Conservation (phyloP, 768 basidiomycete species). For the Hericium coralloides region DNA sequence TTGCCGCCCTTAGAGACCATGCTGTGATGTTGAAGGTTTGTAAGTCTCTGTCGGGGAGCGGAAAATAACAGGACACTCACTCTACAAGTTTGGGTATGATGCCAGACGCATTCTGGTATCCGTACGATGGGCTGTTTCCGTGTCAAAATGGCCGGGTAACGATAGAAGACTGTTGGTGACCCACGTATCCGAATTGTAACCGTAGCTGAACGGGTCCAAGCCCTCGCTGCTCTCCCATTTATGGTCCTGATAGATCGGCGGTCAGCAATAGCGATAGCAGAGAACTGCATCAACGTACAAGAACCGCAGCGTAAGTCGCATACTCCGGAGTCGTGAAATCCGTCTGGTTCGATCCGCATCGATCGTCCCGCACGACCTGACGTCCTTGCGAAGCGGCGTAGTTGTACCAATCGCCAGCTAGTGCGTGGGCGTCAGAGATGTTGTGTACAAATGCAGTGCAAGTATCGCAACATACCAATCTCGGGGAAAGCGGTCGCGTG, state of each 20-base stretch:
- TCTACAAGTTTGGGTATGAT: not conserved
- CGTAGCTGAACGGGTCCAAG: conserved; percentile 46
- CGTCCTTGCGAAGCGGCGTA: conserved; percentile 10
- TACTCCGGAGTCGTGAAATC: conserved; percentile 15
- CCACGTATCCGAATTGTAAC: conserved; percentile 21
- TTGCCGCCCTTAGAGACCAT: not conserved
- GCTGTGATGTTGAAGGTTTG: not conserved
- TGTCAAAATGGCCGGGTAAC: not conserved
- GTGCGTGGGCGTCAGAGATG: not conserved
- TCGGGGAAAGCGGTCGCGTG: conserved; percentile 14
- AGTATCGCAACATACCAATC: conserved; percentile 1
- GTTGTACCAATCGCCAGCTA: conserved; percentile 12
- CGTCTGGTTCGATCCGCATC: conserved; percentile 11
- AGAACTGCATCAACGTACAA: conserved; percentile 6
- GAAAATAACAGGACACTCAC: not conserved
- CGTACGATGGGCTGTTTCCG: not conserved
- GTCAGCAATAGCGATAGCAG: conserved; percentile 30
- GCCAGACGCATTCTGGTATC: not conserved
- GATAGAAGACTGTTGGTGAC: not conserved
- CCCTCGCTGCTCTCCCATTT: conserved; percentile 55
- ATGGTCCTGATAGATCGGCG: conserved; percentile 32
- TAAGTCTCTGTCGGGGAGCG: not conserved
- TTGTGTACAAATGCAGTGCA: not conserved
- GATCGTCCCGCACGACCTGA: conserved; percentile 13
- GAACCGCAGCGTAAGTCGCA: conserved; percentile 27